A percentile compares a stretch with the other conserved stretches of the same genome.
Evolutionary conservation across 805 yeast species (phyloP).

Genomic region (Pichia deserticola): DNA sequence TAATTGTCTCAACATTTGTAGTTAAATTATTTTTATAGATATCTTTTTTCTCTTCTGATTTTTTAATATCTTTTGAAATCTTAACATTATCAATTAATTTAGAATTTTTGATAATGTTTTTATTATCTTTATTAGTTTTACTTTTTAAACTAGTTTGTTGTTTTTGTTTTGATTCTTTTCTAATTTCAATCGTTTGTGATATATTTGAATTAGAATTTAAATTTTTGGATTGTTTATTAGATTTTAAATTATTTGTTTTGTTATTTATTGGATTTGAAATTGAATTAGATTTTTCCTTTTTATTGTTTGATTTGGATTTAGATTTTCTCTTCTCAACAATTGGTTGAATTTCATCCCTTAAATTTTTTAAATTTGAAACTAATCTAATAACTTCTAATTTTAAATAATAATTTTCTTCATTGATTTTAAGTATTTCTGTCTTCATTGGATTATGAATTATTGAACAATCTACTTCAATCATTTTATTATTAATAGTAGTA

Average conservation of each 20-base stretch:
- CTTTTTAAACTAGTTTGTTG: too few relatives aligned
- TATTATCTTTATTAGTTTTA: too few relatives aligned
- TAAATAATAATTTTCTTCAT: constrained; percentile 37
- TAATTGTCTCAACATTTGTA: neutral
- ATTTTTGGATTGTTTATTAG: neutral
- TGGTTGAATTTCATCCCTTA: constrained; percentile 18
- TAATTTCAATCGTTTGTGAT: too few relatives aligned
- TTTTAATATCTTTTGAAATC: too few relatives aligned
- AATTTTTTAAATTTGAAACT: constrained; percentile 35
- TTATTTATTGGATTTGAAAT: neutral
- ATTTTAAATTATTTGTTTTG: neutral
- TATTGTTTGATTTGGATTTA: neutral
- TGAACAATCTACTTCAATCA: constrained; percentile 16
- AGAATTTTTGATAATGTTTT: too few relatives aligned
- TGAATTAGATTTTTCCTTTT: constrained; percentile 6
- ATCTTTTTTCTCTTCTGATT: too few relatives aligned
- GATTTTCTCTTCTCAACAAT: neutral
- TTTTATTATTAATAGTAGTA: neutral
- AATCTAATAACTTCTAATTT: constrained; percentile 38
- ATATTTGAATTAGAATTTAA: too few relatives aligned
- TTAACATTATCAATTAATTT: too few relatives aligned
- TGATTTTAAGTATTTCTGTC: constrained; percentile 33
- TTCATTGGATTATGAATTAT: constrained; percentile 29
- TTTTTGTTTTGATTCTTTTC: too few relatives aligned
- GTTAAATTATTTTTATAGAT: neutral